Percentiles rank a stretch among this genome's conserved stretches.
Evolutionary conservation across 2,329 filamentous ascomycete species (phyloP).

Genomic region (Arthroderma uncinatum): DNA sequence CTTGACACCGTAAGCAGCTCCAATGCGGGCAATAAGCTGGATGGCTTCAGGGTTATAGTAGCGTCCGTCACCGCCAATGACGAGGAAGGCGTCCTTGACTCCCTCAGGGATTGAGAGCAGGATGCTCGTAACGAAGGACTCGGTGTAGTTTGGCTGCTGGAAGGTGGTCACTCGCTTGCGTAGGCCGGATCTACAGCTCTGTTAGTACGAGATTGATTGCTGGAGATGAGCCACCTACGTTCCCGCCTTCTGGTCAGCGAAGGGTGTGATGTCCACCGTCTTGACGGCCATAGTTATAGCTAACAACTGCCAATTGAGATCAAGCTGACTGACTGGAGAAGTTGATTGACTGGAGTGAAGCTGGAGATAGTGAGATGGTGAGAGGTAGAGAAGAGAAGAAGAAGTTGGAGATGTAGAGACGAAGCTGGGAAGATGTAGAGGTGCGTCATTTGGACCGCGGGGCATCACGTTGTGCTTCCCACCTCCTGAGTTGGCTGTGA

Average conservation of each 20-base stretch:
- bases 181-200: conserved; percentile 66
- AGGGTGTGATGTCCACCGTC: conserved; percentile 72
- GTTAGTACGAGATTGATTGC: too few relatives aligned
- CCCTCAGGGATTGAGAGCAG: conserved; percentile 94
- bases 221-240: conserved; percentile 61
- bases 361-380: neutral
- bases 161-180: conserved; percentile 99
- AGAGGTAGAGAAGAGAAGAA: neutral
- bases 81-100: conserved; percentile 73
- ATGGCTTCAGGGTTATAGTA: conserved; percentile 97
- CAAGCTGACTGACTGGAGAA: too few relatives aligned
- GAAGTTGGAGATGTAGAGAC: neutral
- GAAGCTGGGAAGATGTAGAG: neutral
- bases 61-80: conserved; percentile 93
- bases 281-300: conserved; percentile 60
- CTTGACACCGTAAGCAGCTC: conserved; percentile 94
- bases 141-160: conserved; percentile 88
- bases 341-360: too few relatives aligned
- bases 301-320: neutral
- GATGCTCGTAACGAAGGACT: conserved; percentile 89
- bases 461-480: conserved; percentile 1
- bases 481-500: neutral
- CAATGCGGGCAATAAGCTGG: conserved; percentile 94
- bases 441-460: conserved; percentile 5
- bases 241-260: conserved; percentile 95